Percentiles rank a stretch among this genome's conserved stretches.
phyloP scores from a whole-genome alignment of 164 flowering plant genomes.

The Magnolia kwangsiensis region DNA sequence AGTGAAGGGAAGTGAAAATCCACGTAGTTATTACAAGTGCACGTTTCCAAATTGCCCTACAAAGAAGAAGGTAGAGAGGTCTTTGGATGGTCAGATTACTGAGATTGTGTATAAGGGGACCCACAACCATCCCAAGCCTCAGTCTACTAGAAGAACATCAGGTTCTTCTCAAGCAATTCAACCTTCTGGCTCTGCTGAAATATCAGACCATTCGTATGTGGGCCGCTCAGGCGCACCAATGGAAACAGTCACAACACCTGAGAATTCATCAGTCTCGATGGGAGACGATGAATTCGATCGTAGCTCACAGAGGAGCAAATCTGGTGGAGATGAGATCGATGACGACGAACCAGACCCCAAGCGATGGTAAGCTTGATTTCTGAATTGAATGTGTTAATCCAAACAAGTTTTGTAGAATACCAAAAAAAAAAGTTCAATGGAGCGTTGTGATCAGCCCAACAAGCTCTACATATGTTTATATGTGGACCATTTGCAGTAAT shows the following conservation, averaged over 20 bases:
- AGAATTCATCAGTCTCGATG: constrained; percentile 62
- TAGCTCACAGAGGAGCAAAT: constrained; percentile 46
- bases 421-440: too few species aligned
- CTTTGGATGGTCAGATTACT: constrained; percentile 74
- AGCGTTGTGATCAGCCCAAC: too few species aligned
- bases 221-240: constrained; percentile 14
- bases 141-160: constrained; percentile 46
- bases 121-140: constrained; percentile 86
- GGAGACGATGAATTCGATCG: constrained; percentile 69
- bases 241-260: constrained; percentile 51
- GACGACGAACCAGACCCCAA: constrained; percentile 76
- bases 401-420: too few species aligned
- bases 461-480: too few species aligned
- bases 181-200: constrained; percentile 16
- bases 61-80: constrained; percentile 78
- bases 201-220: constrained; percentile 26
- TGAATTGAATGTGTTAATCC: too few species aligned
- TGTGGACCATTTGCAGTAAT: too few species aligned
- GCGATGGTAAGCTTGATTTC: constrained; percentile 50
- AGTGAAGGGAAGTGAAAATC: constrained; percentile 81
- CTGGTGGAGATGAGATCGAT: constrained; percentile 55
- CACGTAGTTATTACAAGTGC: constrained; percentile 83
- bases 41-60: constrained; percentile 67
- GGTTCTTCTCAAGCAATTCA: constrained; percentile 32
- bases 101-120: constrained; percentile 83